A percentile compares a stretch with the other conserved stretches of the same genome.
Evolutionary conservation across 1,284 basidiomycete species (phyloP).

Genomic region (Austroboletus sp.): DNA sequence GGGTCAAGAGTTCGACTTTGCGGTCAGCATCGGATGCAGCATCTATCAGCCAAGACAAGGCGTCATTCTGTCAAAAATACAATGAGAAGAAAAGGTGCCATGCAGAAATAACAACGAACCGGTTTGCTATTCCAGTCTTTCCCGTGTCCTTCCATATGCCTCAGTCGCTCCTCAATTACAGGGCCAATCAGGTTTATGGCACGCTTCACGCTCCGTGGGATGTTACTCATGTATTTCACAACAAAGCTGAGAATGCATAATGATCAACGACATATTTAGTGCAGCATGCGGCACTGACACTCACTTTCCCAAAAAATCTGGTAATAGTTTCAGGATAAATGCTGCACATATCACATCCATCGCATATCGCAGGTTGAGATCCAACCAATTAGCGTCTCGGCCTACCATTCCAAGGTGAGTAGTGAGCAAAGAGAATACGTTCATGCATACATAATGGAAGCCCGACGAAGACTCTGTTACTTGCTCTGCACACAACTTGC

Average conservation of each 20-base stretch:
- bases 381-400: constrained; percentile 31
- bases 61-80: not conserved
- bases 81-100: constrained; percentile 15
- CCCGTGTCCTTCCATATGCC: constrained; percentile 30
- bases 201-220: not conserved
- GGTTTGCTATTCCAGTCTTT: constrained; percentile 36
- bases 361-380: constrained; percentile 33
- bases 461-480: constrained; percentile 37
- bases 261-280: not conserved
- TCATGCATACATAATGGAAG: constrained; percentile 32
- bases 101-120: constrained; percentile 25
- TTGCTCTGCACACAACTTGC: constrained; percentile 29
- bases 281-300: constrained; percentile 2
- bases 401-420: not conserved
- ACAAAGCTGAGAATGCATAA: no score
- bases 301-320: constrained; percentile 36
- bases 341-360: constrained; percentile 29
- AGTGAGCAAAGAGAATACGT: not conserved
- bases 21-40: constrained; percentile 30
- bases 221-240: not conserved
- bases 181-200: constrained; percentile 29
- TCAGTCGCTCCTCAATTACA: constrained; percentile 34
- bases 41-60: constrained; percentile 42
- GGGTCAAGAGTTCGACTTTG: constrained; percentile 25
- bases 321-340: constrained; percentile 32